phyloP scores from a whole-genome alignment of 2,329 filamentous ascomycete genomes.

The Neoarthrinium moseri region DNA sequence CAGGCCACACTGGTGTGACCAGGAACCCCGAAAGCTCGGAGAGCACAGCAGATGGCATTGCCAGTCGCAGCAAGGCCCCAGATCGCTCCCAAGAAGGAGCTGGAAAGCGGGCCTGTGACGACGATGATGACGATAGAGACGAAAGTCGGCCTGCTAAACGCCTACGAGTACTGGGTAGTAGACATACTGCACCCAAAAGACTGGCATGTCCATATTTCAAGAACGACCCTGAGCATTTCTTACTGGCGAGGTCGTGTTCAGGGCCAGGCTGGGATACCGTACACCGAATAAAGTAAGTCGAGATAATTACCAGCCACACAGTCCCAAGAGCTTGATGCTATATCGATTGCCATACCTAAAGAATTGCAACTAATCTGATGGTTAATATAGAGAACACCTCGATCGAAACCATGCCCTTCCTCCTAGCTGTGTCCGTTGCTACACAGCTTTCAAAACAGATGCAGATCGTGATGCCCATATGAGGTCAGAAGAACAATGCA shows the following conservation, averaged over 20 bases:
- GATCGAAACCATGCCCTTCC: conserved; percentile 15
- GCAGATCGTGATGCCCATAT: conserved; percentile 10
- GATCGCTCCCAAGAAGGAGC: no score
- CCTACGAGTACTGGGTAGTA: background rate
- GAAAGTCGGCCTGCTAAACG: background rate
- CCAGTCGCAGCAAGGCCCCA: background rate
- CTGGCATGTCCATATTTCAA: conserved; percentile 18
- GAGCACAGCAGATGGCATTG: background rate
- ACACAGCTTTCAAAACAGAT: conserved; percentile 11
- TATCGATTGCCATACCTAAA: no score
- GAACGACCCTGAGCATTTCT: conserved; percentile 12
- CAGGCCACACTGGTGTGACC: background rate
- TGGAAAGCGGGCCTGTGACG: background rate
- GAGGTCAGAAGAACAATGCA: conserved; percentile 8
- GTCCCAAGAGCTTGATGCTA: no score
- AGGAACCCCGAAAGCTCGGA: background rate
- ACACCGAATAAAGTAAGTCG: conserved; percentile 12
- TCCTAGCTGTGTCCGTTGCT: conserved; percentile 13
- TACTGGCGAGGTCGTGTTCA: conserved; percentile 12
- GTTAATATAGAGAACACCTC: conserved; percentile 12
- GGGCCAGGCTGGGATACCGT: conserved; percentile 15
- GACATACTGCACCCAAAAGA: conserved; percentile 3
- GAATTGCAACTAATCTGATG: background rate
- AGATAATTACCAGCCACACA: no score
- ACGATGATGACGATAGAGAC: background rate